Evolutionary conservation across 1,139 yeast genomes (phyloP), one percentile per base, ranked within the genome.

Genomic region (Sugiyamaella sp.): DNA sequence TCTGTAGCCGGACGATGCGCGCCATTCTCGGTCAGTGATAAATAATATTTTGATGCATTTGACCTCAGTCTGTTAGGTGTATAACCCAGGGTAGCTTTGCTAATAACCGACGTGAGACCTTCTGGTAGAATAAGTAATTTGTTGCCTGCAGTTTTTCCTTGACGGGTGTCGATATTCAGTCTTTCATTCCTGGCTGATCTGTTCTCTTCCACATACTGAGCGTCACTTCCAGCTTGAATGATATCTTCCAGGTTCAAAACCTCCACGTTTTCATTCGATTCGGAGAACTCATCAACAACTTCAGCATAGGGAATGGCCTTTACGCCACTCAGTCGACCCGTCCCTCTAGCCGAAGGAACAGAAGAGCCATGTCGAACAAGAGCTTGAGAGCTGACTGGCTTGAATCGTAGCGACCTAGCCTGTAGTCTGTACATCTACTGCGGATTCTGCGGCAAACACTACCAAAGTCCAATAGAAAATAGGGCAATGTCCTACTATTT

Each of bases 1-100:
- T 81, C 78, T 4, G 56, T 55, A 0, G 73, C 62, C 1, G 72
- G 70, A 16, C 57, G 52, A 49, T 68, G 71, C 6, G 68, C 60
- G 10, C 62, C 65, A 1, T 63, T 64, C 4, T 56, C 56, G 1
- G 60, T 59, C 17, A 66, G 54, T 12, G 58, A 51, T 12, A 55
- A 54, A 51, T 61, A 67, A 49, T 64, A 66, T 49, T 54, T 53
- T 1, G 69, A 64, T 2, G 68, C 63, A 19, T 60, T 55, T 17
- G 56, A 57, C 25, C 70, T 54, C 46, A 67, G 59, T 14, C 61
- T 58, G n/a, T 62, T 66, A 1, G 70, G 70, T 12, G 54, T 46
- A 53, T 57, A 56, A 32, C 44, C 43, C 20, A 49, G 41, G 1
- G 62, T 58, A 22, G 59, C 56, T 12, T 60, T 56, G 24, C 61